phyloP scores from a whole-genome alignment of 164 flowering plant species.

The Vitis cinerea region DNA sequence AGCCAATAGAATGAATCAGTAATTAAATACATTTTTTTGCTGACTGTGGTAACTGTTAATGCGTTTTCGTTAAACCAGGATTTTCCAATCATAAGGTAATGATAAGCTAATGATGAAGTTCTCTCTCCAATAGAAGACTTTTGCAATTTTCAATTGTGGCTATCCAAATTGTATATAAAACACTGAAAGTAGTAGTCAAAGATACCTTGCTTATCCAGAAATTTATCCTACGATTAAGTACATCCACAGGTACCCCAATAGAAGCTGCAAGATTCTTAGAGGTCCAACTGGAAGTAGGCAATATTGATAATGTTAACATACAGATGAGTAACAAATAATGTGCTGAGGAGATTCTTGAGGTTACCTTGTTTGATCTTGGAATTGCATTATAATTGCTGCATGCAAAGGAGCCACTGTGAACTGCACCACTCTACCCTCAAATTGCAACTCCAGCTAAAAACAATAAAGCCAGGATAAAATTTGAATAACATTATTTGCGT shows the following conservation, averaged over 20 bases:
- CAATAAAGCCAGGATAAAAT: conserved; percentile 6
- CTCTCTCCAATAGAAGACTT: too few relatives aligned
- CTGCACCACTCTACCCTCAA: conserved; percentile 74
- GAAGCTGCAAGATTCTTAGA: conserved; percentile 78
- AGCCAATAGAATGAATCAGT: too few relatives aligned
- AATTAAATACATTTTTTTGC: too few relatives aligned
- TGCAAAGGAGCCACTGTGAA: conserved; percentile 86
- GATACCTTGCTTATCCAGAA: conserved; percentile 95
- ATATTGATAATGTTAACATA: too few relatives aligned
- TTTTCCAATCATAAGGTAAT: too few relatives aligned
- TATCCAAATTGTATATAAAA: too few relatives aligned
- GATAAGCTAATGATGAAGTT: too few relatives aligned
- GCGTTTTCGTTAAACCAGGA: too few relatives aligned
- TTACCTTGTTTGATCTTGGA: conserved; percentile 83
- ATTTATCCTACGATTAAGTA: conserved; percentile 70
- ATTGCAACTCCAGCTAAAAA: conserved; percentile 85
- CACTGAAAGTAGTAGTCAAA: not conserved
- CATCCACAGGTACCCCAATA: conserved; percentile 77
- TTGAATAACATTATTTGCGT: not conserved
- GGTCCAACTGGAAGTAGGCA: conserved; percentile 71
- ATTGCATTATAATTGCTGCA: conserved; percentile 89
- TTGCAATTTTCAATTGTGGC: too few relatives aligned
- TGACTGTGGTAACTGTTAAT: too few relatives aligned
- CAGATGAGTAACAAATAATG: not conserved
- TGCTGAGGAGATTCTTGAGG: not conserved